These are phyloP conservation scores for Suhomyces emberorum DNA, from an alignment of 805 yeast genomes.

Conservation along the genomic window DNA sequence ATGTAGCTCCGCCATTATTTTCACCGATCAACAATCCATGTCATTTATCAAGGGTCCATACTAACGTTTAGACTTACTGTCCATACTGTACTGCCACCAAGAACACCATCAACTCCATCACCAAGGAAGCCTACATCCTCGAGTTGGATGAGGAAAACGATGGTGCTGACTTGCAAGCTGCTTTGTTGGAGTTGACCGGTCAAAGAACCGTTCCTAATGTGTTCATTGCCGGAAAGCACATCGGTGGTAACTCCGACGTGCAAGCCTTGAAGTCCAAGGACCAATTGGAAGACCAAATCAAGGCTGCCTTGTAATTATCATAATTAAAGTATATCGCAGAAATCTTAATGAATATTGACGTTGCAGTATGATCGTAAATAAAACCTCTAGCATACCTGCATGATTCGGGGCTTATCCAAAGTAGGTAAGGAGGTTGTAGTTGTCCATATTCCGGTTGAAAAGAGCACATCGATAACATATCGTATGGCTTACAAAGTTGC, in stretches of 20 bases:
- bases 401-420: too few relatives aligned
- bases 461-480: too few relatives aligned
- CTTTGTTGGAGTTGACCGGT: slow-evolving; percentile 72
- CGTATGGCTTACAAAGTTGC: too few relatives aligned
- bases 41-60: too few relatives aligned
- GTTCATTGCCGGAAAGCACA: slow-evolving; percentile 85
- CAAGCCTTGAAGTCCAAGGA: slow-evolving; percentile 66
- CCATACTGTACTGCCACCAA: slow-evolving; percentile 45
- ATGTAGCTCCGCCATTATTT: too few relatives aligned
- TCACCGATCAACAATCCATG: too few relatives aligned
- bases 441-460: too few relatives aligned
- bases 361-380: too few relatives aligned
- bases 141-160: slow-evolving; percentile 59
- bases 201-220: slow-evolving; percentile 94
- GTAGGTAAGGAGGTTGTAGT: too few relatives aligned
- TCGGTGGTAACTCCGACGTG: slow-evolving; percentile 92
- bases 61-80: slow-evolving; percentile 32
- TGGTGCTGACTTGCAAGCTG: slow-evolving; percentile 79
- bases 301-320: slow-evolving; percentile 33
- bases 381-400: background rate
- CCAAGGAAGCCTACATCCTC: slow-evolving; percentile 48
- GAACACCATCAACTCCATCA: slow-evolving; percentile 38
- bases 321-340: too few relatives aligned
- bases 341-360: too few relatives aligned
- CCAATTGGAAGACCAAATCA: slow-evolving; percentile 46